Evolutionary conservation across 202 grass and related monocot species (phyloP).

Genomic region (Schoenoplectus triqueter): DNA sequence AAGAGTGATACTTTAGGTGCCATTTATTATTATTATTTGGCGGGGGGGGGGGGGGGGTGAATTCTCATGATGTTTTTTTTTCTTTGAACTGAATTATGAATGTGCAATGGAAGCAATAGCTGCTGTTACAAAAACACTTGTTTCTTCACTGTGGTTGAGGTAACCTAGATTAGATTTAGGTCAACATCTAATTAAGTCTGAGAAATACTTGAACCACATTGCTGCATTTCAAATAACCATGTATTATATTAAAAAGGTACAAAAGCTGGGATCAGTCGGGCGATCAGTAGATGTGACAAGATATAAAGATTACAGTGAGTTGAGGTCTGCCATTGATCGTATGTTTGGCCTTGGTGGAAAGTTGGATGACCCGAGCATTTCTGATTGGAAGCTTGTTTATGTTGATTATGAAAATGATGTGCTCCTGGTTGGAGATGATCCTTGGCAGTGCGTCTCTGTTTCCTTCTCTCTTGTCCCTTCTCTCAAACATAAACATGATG

Average conservation of each 20-base stretch:
- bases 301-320: constrained; percentile 84
- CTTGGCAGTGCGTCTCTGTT: constrained; percentile 78
- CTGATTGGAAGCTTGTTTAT: constrained; percentile 97
- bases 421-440: constrained; percentile 94
- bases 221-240: neutral
- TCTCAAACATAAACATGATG: neutral
- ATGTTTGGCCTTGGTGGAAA: constrained; percentile 98
- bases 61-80: neutral
- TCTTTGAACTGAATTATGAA: neutral
- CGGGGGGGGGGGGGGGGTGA: neutral
- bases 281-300: constrained; percentile 94
- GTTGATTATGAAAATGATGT: constrained; percentile 97
- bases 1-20: too few species aligned
- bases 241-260: constrained; percentile 51
- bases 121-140: neutral
- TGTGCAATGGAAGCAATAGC: neutral
- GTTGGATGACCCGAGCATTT: constrained; percentile 69
- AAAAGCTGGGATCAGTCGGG: constrained; percentile 92
- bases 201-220: neutral
- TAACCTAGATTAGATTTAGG: neutral
- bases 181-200: neutral
- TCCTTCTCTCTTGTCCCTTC: neutral
- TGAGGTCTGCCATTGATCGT: constrained; percentile 75
- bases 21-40: neutral
- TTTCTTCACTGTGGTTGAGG: neutral